phyloP scores from a whole-genome alignment of 2,329 filamentous ascomycete species.

The Colletotrichum endophyticum region DNA sequence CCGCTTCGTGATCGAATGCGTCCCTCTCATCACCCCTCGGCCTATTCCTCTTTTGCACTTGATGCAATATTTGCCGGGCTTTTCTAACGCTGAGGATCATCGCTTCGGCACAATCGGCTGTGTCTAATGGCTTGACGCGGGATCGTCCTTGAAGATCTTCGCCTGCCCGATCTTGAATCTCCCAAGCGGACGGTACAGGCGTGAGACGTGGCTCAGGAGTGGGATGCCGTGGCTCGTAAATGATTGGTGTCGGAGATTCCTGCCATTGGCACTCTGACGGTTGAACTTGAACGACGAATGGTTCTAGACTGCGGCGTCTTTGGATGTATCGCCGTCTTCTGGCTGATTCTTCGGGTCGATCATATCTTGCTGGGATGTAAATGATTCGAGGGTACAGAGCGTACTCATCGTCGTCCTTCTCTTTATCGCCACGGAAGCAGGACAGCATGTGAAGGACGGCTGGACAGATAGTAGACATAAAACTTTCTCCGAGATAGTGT shows the following conservation, averaged over 20 bases:
- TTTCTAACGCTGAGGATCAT: neutral
- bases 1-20: neutral
- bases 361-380: neutral
- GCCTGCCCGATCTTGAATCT: accelerated
- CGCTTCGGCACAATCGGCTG: neutral
- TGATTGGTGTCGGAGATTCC: neutral
- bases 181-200: neutral
- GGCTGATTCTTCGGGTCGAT: neutral
- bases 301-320: neutral
- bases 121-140: neutral
- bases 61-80: neutral
- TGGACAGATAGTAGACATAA: neutral
- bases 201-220: neutral
- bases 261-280: neutral
- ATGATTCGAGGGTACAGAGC: neutral
- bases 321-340: neutral
- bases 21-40: neutral
- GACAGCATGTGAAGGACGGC: neutral
- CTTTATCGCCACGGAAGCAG: neutral
- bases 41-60: neutral
- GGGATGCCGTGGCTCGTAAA: neutral
- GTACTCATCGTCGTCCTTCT: neutral
- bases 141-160: neutral
- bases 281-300: neutral
- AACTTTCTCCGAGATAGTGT: neutral